phyloP scores from a whole-genome alignment of 108 stramenopile genomes.

The Pseudonitzschia multistriata region DNA sequence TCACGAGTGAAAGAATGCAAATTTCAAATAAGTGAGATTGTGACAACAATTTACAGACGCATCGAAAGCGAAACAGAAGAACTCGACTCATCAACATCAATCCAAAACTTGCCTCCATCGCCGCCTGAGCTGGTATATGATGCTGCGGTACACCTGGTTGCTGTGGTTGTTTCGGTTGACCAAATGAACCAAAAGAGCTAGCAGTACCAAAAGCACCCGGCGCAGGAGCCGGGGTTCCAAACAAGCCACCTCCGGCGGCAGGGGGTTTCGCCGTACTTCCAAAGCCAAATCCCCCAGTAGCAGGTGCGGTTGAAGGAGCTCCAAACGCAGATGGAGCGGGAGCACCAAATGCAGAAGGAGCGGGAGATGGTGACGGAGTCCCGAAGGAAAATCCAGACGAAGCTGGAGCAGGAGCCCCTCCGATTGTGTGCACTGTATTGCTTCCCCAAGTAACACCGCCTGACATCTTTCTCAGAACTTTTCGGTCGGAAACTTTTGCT shows the following conservation, averaged over 20 bases:
- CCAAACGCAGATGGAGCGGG: constrained; percentile 45
- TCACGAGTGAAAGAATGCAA: constrained; percentile 66
- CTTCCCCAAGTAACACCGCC: constrained; percentile 46
- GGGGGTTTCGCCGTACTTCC: constrained; percentile 24
- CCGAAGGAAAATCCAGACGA: constrained; percentile 20
- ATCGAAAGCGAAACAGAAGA: neutral
- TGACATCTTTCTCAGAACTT: neutral
- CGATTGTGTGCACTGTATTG: constrained; percentile 46
- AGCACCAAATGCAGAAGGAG: constrained; percentile 45
- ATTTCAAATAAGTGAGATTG: constrained; percentile 16
- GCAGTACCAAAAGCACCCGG: constrained; percentile 44
- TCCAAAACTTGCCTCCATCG: constrained; percentile 45
- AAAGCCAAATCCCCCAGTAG: constrained; percentile 34
- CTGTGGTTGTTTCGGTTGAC: neutral
- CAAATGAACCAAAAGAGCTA: constrained; percentile 12
- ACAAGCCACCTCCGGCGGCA: constrained; percentile 48
- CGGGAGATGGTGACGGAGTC: constrained; percentile 37
- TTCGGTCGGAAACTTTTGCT: neutral
- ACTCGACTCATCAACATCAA: neutral
- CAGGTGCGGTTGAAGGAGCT: constrained; percentile 39
- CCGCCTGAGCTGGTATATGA: constrained; percentile 66
- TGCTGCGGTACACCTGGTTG: constrained; percentile 6
- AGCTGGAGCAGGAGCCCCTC: constrained; percentile 31
- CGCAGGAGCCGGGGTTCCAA: constrained; percentile 43
- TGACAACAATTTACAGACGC: neutral